Evolutionary conservation across 108 stramenopile species (phyloP).

Genomic region (Conticribra guillardii): DNA sequence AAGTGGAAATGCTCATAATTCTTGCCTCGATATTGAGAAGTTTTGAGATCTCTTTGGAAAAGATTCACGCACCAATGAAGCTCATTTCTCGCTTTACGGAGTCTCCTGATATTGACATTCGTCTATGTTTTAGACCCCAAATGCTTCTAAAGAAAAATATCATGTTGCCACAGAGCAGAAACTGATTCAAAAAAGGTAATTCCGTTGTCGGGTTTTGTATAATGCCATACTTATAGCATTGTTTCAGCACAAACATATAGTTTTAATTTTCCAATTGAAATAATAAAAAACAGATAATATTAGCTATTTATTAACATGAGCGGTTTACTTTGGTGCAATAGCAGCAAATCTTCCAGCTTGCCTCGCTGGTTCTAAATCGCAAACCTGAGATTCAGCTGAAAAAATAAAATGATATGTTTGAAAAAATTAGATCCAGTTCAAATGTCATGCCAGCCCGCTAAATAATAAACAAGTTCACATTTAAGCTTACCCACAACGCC

Average conservation of each 20-base stretch:
- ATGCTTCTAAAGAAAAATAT: too few species aligned
- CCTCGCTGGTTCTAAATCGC: constrained; percentile 81
- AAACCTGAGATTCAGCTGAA: constrained; percentile 64
- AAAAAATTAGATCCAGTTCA: neutral
- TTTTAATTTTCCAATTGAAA: too few species aligned
- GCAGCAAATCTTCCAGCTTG: constrained; percentile 60
- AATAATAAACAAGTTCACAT: neutral
- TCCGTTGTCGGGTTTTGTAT: too few species aligned
- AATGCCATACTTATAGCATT: too few species aligned
- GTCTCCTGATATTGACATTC: neutral
- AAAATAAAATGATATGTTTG: too few species aligned
- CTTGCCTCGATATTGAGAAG: neutral
- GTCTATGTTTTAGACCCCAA: too few species aligned
- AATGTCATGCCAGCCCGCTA: neutral
- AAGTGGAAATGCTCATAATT: neutral
- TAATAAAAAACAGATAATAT: too few species aligned
- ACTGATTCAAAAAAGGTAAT: too few species aligned
- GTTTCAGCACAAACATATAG: too few species aligned
- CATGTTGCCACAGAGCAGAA: too few species aligned
- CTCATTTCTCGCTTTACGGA: neutral
- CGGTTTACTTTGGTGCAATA: constrained; percentile 20
- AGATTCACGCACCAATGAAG: neutral
- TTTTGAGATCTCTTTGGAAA: neutral
- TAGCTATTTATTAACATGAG: too few species aligned
- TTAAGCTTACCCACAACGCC: constrained; percentile 56